Evolutionary conservation across 23 red algal genomes (phyloP).

Genomic region (Chondrus crispus): DNA sequence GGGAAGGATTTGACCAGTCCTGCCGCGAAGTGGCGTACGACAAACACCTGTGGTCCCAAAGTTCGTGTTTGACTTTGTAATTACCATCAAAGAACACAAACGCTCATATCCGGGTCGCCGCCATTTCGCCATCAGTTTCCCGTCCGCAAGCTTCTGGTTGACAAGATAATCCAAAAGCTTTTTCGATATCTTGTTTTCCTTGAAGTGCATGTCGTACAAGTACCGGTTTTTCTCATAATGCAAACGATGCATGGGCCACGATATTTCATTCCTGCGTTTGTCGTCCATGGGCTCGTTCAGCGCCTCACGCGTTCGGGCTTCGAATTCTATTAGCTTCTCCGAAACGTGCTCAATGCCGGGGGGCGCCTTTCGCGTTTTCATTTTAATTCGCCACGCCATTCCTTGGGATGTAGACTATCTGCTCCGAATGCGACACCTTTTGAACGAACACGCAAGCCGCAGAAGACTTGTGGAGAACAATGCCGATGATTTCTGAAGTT

Average conservation of each 20-base stretch:
- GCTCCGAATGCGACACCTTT: too few relatives aligned
- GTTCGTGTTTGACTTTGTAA: conserved; percentile 68
- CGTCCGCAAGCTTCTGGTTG: conserved; percentile 68
- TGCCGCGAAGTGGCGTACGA: conserved; percentile 60
- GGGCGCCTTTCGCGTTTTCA: conserved; percentile 59
- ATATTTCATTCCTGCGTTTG: conserved; percentile 69
- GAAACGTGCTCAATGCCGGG: conserved; percentile 58
- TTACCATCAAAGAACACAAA: conserved; percentile 59
- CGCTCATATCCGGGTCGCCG: conserved; percentile 81
- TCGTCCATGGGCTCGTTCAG: conserved; percentile 62
- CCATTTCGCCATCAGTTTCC: conserved; percentile 82
- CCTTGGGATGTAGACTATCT: too few relatives aligned
- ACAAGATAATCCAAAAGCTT: conserved; percentile 70
- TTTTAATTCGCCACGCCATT: conserved; percentile 78
- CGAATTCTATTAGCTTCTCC: conserved; percentile 51
- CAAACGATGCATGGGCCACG: conserved; percentile 78
- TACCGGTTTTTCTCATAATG: conserved; percentile 90
- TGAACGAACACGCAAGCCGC: too few relatives aligned
- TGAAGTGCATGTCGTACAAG: conserved; percentile 74
- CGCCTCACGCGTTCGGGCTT: conserved; percentile 66
- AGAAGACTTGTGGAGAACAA: too few relatives aligned
- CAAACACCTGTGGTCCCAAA: conserved; percentile 75
- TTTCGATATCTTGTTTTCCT: conserved; percentile 51
- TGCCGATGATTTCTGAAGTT: too few relatives aligned
- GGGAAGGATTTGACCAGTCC: conserved; percentile 74